These are phyloP conservation scores for Cutaneotrichosporon mucoides DNA, from an alignment of 1,284 basidiomycete genomes.

Conservation along the genomic window DNA sequence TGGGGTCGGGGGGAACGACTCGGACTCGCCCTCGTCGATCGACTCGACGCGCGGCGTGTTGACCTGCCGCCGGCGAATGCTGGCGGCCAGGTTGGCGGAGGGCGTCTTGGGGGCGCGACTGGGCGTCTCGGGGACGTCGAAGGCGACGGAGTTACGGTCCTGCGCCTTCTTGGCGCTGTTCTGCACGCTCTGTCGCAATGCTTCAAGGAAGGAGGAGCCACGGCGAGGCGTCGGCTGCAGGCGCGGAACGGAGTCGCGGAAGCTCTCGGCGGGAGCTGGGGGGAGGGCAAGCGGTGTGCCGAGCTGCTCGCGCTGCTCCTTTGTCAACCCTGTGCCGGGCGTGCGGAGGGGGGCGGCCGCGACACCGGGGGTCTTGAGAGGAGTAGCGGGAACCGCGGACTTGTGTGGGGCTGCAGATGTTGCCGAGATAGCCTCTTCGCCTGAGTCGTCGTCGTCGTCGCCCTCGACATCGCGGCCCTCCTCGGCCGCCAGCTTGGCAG, in stretches of 20 bases:
- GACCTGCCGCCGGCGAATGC: not conserved
- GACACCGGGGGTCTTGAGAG: no score
- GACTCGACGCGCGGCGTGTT: not conserved
- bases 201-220: constrained; percentile 21
- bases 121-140: constrained; percentile 34
- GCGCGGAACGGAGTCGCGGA: not conserved
- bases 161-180: constrained; percentile 1
- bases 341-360: no score
- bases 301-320: constrained; percentile 16
- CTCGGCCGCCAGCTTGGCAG: not conserved
- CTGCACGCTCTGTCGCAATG: constrained; percentile 13
- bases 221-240: constrained; percentile 25
- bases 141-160: constrained; percentile 24
- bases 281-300: constrained; percentile 39
- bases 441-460: no score
- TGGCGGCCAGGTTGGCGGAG: not conserved
- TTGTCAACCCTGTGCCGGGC: no score
- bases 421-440: no score
- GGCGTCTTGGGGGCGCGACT: not conserved
- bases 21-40: constrained; percentile 12
- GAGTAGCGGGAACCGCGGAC: no score
- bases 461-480: no score
- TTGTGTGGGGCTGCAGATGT: no score
- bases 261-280: constrained; percentile 10
- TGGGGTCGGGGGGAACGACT: constrained; percentile 8